phyloP scores from a whole-genome alignment of 1,284 basidiomycete genomes.

The Ceratobasidium sp. region DNA sequence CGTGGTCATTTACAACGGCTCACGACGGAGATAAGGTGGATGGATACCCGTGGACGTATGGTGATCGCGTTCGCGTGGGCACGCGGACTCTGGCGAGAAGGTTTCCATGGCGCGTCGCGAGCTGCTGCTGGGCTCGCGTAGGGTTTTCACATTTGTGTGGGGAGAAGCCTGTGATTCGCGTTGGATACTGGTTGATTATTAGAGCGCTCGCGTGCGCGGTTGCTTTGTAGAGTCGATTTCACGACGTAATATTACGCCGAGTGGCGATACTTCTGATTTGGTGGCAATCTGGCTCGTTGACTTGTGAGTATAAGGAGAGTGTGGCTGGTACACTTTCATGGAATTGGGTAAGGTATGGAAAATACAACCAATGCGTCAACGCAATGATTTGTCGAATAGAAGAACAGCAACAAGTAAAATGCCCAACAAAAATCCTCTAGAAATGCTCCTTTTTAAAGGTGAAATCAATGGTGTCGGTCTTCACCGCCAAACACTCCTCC shows the following conservation, averaged over 20 bases:
- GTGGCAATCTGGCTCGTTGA: not conserved
- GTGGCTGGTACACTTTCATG: conserved; percentile 5
- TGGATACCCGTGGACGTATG: conserved; percentile 72
- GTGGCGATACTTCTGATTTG: not conserved
- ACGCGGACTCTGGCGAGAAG: conserved; percentile 62
- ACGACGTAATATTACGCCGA: conserved; percentile 8
- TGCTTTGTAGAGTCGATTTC: conserved; percentile 15
- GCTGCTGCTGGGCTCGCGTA: conserved; percentile 68
- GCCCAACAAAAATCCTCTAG: conserved; percentile 40
- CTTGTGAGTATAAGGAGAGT: not conserved
- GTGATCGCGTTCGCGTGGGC: conserved; percentile 73
- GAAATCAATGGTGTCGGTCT: conserved; percentile 67
- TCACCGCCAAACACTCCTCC: conserved; percentile 66
- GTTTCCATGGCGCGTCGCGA: conserved; percentile 67
- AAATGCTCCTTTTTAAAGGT: conserved; percentile 75
- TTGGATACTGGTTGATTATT: conserved; percentile 7
- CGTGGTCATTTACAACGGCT: not conserved
- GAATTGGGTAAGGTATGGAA: conserved; percentile 3
- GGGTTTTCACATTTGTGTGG: not conserved
- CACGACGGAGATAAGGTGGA: conserved; percentile 57
- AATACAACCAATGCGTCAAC: conserved; percentile 32
- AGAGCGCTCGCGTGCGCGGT: not conserved
- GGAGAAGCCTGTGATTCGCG: not conserved
- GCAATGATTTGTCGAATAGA: conserved; percentile 2
- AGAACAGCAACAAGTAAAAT: not conserved